Percentiles rank a stretch among this genome's conserved stretches.
Conservation (phyloP, 2,329 filamentous ascomycete species). For the Hymenoscyphus albidus region DNA sequence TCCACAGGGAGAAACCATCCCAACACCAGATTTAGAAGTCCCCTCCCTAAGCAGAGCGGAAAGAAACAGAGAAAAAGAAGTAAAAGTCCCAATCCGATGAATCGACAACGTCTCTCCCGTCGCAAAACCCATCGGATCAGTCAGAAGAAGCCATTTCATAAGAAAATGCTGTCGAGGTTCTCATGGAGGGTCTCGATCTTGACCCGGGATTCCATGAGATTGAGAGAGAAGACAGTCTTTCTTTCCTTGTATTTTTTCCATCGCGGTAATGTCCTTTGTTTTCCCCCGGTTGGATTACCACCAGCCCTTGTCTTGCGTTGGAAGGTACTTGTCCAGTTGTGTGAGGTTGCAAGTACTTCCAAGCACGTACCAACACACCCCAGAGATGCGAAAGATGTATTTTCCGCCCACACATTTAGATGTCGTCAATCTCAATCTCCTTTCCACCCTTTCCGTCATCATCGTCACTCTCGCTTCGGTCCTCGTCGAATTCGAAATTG, state of each 20-base stretch:
- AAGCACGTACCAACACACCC: slow-evolving; percentile 7
- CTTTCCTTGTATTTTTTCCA: slow-evolving; percentile 27
- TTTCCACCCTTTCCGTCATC: slow-evolving; percentile 61
- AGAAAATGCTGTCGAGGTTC: slow-evolving; percentile 37
- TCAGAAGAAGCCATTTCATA: slow-evolving; percentile 22
- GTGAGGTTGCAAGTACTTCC: not conserved
- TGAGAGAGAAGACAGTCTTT: slow-evolving; percentile 65
- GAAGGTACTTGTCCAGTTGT: not conserved
- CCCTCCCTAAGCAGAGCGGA: not conserved
- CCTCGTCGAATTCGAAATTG: slow-evolving; percentile 98
- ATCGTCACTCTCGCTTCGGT: slow-evolving; percentile 60
- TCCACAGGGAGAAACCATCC: not conserved
- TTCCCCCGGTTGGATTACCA: not conserved
- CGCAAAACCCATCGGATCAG: slow-evolving; percentile 29
- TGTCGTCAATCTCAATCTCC: slow-evolving; percentile 94
- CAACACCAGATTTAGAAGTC: not conserved
- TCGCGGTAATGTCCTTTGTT: not conserved
- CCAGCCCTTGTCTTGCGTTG: not conserved
- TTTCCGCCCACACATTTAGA: slow-evolving; percentile 52
- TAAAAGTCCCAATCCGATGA: slow-evolving; percentile 26
- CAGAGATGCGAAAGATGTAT: not conserved
- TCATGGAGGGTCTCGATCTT: slow-evolving; percentile 27
- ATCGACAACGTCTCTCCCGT: slow-evolving; percentile 50
- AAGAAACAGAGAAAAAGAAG: slow-evolving; percentile 13
- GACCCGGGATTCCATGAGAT: slow-evolving; percentile 35